Base-by-base conservation (phyloP, 2,329 filamentous ascomycete genomes). In the Penicillium corylophilum region DNA sequence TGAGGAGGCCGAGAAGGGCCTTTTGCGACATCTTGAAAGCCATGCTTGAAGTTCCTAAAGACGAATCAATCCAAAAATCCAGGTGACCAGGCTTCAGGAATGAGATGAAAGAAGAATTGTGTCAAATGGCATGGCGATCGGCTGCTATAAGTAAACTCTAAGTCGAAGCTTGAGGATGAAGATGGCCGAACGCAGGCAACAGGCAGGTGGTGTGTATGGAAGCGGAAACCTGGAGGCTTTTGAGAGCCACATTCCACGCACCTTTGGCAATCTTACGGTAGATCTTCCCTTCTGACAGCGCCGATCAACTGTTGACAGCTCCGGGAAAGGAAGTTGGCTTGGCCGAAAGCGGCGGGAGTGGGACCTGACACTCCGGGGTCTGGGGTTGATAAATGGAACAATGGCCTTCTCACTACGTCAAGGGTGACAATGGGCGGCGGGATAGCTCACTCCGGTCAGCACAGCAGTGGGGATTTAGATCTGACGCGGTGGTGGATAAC, bases 111-210 rank as follows among this genome's bases (percentile, higher is more conserved):
- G 43, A 56, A 53, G 31, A 51, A 46, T 53, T 50, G 42, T 51
- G 48, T 51, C 55, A 51, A 58, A 50, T 59, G 60, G 59, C 56
- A 66, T 67, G 62, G 65, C 52, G 56, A 61, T 61, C 53, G 38
- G 50, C 57, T 55, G 56, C 44, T 64, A 67, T 70, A 70, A 70
- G 64, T 68, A 67, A 57, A 59, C 22, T 43, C 46, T 45, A 44
- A 55, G 39, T 58, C 42, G 50, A 59, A 52, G 44, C 43, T 28
- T 38, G 35, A 28, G 35, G 20, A 46, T 44, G 29, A 22, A 44
- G 36, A 28, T 40, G 38, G 42, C 63, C 55, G 59, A 23, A 61
- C 60, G 55, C 60, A 64, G 56, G 23, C 12, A 39, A 44, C 29
- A 15, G 10, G 26, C 44, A 46, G 29, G 51, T 53, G 18, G 35